phyloP scores from a whole-genome alignment of 768 basidiomycete species.

The Mycena pura region DNA sequence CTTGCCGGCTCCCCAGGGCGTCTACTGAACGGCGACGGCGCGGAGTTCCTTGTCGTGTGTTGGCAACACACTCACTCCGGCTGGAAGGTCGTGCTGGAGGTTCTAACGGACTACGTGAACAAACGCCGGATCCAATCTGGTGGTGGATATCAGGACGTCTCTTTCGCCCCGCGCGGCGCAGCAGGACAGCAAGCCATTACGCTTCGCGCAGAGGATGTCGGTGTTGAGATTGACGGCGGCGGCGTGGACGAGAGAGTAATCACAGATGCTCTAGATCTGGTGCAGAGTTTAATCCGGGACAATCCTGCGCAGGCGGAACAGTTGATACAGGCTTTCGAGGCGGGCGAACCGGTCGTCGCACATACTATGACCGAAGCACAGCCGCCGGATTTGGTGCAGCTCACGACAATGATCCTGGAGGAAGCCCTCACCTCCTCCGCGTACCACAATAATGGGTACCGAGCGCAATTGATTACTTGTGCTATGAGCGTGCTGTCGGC shows the following conservation, averaged over 20 bases:
- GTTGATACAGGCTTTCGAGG: slow-evolving; percentile 73
- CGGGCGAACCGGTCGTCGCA: slow-evolving; percentile 57
- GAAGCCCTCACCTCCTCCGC: slow-evolving; percentile 70
- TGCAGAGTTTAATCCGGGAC: slow-evolving; percentile 77
- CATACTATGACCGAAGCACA: slow-evolving; percentile 59
- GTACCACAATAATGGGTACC: slow-evolving; percentile 45
- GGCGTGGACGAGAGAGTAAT: slow-evolving; percentile 68
- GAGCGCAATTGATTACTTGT: slow-evolving; percentile 74
- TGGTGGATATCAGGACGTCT: slow-evolving; percentile 56
- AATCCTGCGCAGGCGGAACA: slow-evolving; percentile 68
- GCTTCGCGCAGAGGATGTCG: slow-evolving; percentile 69
- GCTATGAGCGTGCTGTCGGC: slow-evolving; percentile 84
- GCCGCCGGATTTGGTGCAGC: slow-evolving; percentile 76
- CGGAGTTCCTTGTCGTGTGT: slow-evolving; percentile 70
- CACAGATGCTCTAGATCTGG: slow-evolving; percentile 78
- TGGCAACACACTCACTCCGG: slow-evolving; percentile 88
- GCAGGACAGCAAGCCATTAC: slow-evolving; percentile 42
- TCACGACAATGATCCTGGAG: slow-evolving; percentile 83
- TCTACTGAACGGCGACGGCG: slow-evolving; percentile 74
- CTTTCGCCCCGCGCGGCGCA: slow-evolving; percentile 55
- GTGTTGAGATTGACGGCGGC: slow-evolving; percentile 68
- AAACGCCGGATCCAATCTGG: slow-evolving; percentile 55
- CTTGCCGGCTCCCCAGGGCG: slow-evolving; percentile 71
- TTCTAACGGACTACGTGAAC: slow-evolving; percentile 78
- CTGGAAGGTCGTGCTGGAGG: slow-evolving; percentile 86